Conservation (phyloP, 2,329 filamentous ascomycete genomes). For the Colletotrichum echinochloae region DNA sequence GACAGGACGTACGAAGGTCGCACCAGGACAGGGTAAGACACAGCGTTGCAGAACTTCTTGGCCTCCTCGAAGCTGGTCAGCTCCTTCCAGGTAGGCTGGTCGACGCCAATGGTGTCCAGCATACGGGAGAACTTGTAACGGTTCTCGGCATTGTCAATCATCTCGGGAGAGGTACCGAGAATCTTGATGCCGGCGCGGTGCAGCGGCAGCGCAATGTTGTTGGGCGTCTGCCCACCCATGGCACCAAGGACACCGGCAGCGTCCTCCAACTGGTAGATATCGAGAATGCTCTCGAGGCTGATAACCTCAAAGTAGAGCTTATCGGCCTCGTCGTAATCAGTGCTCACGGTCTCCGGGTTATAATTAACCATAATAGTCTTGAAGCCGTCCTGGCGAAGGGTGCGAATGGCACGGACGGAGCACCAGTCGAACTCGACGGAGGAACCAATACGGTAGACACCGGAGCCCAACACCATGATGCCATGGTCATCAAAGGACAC, state of each 20-base stretch:
- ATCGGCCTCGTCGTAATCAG: conserved; percentile 95
- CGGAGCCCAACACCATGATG: conserved; percentile 95
- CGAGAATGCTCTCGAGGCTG: conserved; percentile 87
- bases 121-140: conserved; percentile 99
- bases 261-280: conserved; percentile 91
- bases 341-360: conserved; percentile 90
- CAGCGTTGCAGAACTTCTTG: conserved; percentile 85
- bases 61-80: conserved; percentile 95
- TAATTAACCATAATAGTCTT: conserved; percentile 98
- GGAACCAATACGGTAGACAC: conserved; percentile 96
- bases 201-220: conserved; percentile 94
- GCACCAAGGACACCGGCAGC: conserved; percentile 89
- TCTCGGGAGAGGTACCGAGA: conserved; percentile 95
- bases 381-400: conserved; percentile 82
- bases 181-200: conserved; percentile 92
- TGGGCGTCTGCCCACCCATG: conserved; percentile 97
- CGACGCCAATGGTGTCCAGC: conserved; percentile 93
- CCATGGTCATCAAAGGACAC: conserved; percentile 88
- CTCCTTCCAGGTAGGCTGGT: conserved; percentile 98
- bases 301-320: conserved; percentile 97
- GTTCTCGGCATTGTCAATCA: conserved; percentile 98
- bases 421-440: conserved; percentile 99
- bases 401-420: conserved; percentile 92
- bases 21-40: conserved; percentile 93
- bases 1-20: conserved; percentile 97